A percentile compares a stretch with the other conserved stretches of the same genome.
Conservation (phyloP, 371 early-diverging fungal species). For the Gilbertella persicaria region DNA sequence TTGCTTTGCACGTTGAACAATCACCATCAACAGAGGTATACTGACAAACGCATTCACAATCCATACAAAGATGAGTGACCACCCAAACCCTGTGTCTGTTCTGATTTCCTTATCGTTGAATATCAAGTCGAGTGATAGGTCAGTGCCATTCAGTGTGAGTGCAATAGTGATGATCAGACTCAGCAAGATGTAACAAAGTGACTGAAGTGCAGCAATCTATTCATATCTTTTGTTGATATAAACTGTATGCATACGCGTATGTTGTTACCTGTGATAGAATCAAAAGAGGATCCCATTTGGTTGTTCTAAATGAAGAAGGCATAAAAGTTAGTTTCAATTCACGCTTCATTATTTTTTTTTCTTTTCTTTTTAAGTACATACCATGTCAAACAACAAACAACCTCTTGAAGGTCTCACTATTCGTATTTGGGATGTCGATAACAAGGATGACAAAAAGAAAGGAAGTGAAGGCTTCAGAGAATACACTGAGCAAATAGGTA, state of each 20-base stretch:
- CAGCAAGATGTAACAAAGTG: constrained; percentile 62
- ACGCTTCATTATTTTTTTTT: background rate
- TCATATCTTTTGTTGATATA: background rate
- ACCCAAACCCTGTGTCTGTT: constrained; percentile 72
- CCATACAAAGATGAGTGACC: constrained; percentile 70
- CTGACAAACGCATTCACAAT: constrained; percentile 58
- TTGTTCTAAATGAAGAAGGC: constrained; percentile 45
- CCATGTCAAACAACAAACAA: constrained; percentile 13
- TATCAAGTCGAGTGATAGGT: constrained; percentile 68
- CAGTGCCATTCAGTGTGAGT: constrained; percentile 63
- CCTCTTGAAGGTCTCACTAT: constrained; percentile 20
- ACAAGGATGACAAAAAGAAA: background rate
- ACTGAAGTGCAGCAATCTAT: constrained; percentile 64
- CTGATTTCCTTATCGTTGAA: constrained; percentile 64
- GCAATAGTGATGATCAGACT: constrained; percentile 57
- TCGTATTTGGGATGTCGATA: constrained; percentile 11
- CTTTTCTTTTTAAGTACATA: background rate
- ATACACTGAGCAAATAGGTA: constrained; percentile 19
- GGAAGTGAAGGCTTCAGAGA: constrained; percentile 17
- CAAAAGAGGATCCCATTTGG: constrained; percentile 52
- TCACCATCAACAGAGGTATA: constrained; percentile 57
- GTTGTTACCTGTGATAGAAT: constrained; percentile 46
- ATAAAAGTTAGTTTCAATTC: too few species aligned
- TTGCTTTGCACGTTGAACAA: constrained; percentile 79
- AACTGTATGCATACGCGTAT: background rate